phyloP scores from a whole-genome alignment of 768 basidiomycete species.

The Lentinula raphanica region DNA sequence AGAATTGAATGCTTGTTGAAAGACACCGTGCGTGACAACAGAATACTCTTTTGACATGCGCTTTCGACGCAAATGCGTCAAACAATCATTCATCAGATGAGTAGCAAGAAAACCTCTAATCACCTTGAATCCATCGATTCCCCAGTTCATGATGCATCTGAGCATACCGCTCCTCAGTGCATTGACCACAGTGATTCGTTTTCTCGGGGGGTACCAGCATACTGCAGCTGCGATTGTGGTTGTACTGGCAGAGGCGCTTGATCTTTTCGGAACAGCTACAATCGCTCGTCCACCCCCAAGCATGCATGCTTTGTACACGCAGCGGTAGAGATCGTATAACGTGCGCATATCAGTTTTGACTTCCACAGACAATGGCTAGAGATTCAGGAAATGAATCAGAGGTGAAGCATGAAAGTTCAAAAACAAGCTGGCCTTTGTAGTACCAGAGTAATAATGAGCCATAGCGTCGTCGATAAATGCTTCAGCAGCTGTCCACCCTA shows the following conservation, averaged over 20 bases:
- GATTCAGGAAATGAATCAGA: not conserved
- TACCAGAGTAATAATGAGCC: not conserved
- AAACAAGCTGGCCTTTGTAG: not conserved
- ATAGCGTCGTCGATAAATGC: conserved; percentile 1
- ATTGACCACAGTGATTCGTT: not conserved
- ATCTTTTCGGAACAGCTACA: not conserved
- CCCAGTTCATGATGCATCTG: conserved; percentile 1
- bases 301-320: not conserved
- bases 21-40: not conserved
- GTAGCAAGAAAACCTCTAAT: not conserved
- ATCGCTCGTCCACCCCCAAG: not conserved
- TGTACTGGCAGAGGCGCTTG: not conserved
- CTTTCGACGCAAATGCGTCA: not conserved
- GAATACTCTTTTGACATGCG: not conserved
- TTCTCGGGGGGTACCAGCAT: conserved; percentile 3
- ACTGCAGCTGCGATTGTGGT: not conserved
- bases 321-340: not conserved
- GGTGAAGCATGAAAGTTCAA: not conserved
- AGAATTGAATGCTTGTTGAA: not conserved
- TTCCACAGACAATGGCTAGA: not conserved
- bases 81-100: not conserved
- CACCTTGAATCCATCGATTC: not conserved
- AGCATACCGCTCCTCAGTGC: not conserved
- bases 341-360: not conserved
- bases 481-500: not conserved